phyloP scores from a whole-genome alignment of 2,329 filamentous ascomycete species.

The Colletotrichum paranaense region DNA sequence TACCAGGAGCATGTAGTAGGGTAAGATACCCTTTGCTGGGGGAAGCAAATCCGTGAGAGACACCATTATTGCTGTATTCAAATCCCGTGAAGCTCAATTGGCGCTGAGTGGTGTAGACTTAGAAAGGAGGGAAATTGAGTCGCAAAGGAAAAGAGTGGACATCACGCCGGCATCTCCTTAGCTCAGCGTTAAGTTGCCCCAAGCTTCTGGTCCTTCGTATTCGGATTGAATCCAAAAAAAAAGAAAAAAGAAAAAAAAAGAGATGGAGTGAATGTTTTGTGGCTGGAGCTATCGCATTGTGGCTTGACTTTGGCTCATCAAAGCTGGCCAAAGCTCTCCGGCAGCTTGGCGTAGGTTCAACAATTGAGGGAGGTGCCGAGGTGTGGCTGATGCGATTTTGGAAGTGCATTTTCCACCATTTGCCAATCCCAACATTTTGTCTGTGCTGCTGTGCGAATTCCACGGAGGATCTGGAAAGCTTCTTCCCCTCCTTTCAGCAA shows the following conservation, averaged over 20 bases:
- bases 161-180: neutral
- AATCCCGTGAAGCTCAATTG: neutral
- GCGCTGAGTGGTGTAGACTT: neutral
- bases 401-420: slow-evolving; percentile 24
- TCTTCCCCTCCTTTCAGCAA: neutral
- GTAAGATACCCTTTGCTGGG: slow-evolving; percentile 63
- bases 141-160: neutral
- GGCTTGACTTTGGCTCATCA: neutral
- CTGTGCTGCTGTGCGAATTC: slow-evolving; percentile 7
- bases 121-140: neutral
- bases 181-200: neutral
- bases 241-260: neutral
- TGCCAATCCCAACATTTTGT: slow-evolving; percentile 34
- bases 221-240: slow-evolving; percentile 1
- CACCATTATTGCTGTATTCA: slow-evolving; percentile 52
- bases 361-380: slow-evolving; percentile 23
- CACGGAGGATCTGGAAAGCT: neutral
- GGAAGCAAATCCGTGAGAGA: slow-evolving; percentile 57
- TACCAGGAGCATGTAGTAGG: slow-evolving; percentile 70
- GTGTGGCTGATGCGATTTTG: slow-evolving; percentile 21
- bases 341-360: neutral
- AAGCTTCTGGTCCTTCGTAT: neutral
- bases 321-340: slow-evolving; percentile 11
- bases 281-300: neutral
- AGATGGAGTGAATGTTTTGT: neutral